Conservation (phyloP, 73 alveolate species). For the Uronychia binucleata region DNA sequence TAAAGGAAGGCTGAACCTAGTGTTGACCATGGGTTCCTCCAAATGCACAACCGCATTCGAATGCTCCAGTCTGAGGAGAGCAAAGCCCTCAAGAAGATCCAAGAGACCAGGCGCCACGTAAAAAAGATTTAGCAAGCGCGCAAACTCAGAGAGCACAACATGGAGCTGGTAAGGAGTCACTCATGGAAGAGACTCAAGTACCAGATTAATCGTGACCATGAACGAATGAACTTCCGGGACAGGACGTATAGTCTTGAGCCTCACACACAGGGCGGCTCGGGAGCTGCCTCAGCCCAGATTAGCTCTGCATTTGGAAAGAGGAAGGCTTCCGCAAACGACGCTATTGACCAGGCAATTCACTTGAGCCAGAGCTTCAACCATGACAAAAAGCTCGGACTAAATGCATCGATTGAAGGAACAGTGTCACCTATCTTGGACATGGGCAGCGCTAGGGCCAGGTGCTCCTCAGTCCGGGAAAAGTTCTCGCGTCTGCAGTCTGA, state of each 20-base stretch:
- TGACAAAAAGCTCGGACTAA: too few species aligned
- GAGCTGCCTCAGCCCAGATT: not conserved
- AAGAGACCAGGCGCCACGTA: not conserved
- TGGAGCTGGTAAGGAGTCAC: not conserved
- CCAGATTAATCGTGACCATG: not conserved
- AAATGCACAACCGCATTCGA: not conserved
- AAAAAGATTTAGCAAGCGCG: not conserved
- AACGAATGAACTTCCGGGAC: not conserved
- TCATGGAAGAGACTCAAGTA: not conserved
- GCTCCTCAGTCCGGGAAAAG: not conserved
- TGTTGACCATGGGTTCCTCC: not conserved
- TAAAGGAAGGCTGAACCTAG: not conserved
- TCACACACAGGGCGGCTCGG: not conserved
- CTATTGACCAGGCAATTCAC: too few species aligned
- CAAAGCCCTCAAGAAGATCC: not conserved
- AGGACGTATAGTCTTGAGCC: not conserved
- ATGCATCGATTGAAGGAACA: too few species aligned
- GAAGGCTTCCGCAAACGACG: not conserved
- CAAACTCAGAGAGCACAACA: not conserved
- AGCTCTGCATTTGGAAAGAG: not conserved
- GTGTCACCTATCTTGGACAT: too few species aligned
- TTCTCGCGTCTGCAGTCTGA: not conserved
- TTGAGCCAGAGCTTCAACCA: too few species aligned
- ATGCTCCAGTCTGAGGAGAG: not conserved
- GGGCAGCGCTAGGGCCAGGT: not conserved